Evolutionary conservation across 805 yeast species (phyloP), one percentile per base, ranked within the genome.

Genomic region (Schwanniomyces pseudopolymorphus): DNA sequence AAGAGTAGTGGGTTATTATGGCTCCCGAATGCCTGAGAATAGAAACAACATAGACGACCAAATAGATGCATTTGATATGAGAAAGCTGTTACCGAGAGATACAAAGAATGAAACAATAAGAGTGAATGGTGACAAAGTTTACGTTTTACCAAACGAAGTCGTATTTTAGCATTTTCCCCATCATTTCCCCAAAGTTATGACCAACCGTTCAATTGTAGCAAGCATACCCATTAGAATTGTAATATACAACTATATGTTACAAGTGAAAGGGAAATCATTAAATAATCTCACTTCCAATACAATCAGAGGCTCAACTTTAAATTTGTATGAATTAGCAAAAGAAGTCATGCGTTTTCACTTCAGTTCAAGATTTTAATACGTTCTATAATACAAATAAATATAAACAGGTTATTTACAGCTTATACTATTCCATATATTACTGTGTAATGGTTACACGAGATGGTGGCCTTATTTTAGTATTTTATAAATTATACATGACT

Each of bases 1-100:
- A 64, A 68, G 99, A 43, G 98, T 94, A 4, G 81, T 89, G 10
- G 92, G 92, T 0, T 94, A 94, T 60, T 94, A 94, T 62, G 89
- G 90, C 10, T 58, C 71, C 4, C 69, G 68, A 2, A 71, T 72
- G 46, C 78, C 80, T n/a, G 60, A 66, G 2, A 77, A 77, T 48
- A 63, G 78, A 27, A 78, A 72, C 27, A 69, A 70, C 24, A 61
- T 73, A 8, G 68, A 81, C 52, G 97, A 91, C 64, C 78, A 76
- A 17, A 76, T 79, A 40, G 97, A 92, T 70, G 98, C 97, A 0
- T 91, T 81, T 63, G 96, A 89, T 62, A 87, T 87, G 96, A 69
- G 96, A 45, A 80, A 83, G 56, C 72, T 81, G 24, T 72, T 85
- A 66, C 72, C 70, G 4, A 65, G 89, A 44, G 92, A 87, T 58